Evolutionary conservation across 345 rosid species (phyloP).

Genomic region (Erucastrum elatum): DNA sequence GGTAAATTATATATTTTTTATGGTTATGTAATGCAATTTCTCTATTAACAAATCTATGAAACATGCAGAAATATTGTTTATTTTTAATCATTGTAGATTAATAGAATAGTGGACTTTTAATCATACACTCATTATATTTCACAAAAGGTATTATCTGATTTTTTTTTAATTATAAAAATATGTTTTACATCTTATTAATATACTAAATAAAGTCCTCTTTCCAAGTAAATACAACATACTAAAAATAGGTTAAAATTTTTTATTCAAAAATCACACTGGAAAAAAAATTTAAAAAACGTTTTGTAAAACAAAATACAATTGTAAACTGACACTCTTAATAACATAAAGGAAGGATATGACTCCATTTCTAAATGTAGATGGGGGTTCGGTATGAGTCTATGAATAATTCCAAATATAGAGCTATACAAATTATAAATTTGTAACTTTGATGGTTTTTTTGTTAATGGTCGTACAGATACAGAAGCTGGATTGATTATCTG

Average conservation of each 20-base stretch:
- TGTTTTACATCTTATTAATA: not conserved
- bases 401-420: not conserved
- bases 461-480: not conserved
- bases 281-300: not conserved
- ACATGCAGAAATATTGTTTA: not conserved
- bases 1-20: too few relatives aligned
- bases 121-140: not conserved
- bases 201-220: not conserved
- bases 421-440: not conserved
- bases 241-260: not conserved
- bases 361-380: not conserved
- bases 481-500: not conserved
- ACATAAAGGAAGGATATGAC: not conserved
- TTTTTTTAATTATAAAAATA: not conserved
- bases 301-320: not conserved
- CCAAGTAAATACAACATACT: not conserved
- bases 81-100: not conserved
- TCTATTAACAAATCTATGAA: not conserved
- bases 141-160: not conserved
- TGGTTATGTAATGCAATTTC: too few relatives aligned
- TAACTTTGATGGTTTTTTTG: not conserved
- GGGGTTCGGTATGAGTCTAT: not conserved
- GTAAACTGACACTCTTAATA: not conserved
- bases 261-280: not conserved
- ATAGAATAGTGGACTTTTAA: not conserved